Conservation (phyloP, 768 basidiomycete species). For the Kwoniella sp. region DNA sequence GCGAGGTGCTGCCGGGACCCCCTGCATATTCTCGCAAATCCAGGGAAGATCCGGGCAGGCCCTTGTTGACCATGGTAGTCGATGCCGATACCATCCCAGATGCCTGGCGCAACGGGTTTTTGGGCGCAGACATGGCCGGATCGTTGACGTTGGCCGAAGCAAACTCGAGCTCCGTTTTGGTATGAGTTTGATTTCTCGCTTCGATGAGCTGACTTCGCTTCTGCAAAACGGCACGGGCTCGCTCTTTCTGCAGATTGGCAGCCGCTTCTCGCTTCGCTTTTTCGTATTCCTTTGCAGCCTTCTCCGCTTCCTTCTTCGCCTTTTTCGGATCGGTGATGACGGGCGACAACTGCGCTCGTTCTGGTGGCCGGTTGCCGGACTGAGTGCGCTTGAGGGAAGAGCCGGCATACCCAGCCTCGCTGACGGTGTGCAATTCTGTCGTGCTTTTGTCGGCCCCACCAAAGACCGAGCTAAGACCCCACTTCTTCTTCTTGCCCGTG, state of each 20-base stretch:
- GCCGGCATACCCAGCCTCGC: constrained; percentile 34
- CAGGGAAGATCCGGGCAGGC: not conserved
- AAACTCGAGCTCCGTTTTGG: constrained; percentile 26
- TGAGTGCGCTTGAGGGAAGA: constrained; percentile 47
- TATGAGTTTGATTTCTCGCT: constrained; percentile 23
- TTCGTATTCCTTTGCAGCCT: constrained; percentile 64
- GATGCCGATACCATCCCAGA: not conserved
- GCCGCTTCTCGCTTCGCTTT: constrained; percentile 72
- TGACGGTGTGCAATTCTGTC: constrained; percentile 23
- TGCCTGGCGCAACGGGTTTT: not conserved
- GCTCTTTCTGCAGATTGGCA: constrained; percentile 72
- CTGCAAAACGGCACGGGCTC: constrained; percentile 85
- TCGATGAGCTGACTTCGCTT: constrained; percentile 75
- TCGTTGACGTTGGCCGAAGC: constrained; percentile 4
- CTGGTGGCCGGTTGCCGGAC: constrained; percentile 35
- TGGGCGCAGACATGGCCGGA: not conserved
- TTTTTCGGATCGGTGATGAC: constrained; percentile 50
- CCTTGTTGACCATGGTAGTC: not conserved
- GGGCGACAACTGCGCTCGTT: constrained; percentile 6
- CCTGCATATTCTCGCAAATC: constrained; percentile 8
- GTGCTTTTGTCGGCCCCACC: constrained; percentile 42
- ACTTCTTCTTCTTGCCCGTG: constrained; percentile 50
- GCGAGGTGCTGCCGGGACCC: constrained; percentile 2
- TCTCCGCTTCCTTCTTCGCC: constrained; percentile 53
- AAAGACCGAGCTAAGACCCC: constrained; percentile 51